phyloP scores from a whole-genome alignment of 352 stramenopile genomes.

The Pythium sukuiense region DNA sequence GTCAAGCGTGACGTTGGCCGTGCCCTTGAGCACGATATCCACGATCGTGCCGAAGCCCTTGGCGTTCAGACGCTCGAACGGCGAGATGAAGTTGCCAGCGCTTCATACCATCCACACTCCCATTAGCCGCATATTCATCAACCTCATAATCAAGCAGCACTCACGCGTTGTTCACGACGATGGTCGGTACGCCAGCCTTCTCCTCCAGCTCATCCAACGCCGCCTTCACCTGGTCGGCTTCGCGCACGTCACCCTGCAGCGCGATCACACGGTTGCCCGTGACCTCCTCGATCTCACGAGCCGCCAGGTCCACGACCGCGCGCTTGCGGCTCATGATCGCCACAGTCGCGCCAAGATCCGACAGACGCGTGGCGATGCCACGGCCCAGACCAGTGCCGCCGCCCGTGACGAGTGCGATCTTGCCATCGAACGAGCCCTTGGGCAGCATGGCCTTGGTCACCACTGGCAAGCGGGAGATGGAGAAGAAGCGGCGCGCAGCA shows the following conservation, averaged over 20 bases:
- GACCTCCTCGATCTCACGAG: conserved; percentile 71
- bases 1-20: conserved; percentile 82
- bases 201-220: conserved; percentile 82
- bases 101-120: conserved; percentile 33
- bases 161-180: conserved; percentile 80
- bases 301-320: conserved; percentile 85
- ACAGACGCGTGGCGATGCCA: conserved; percentile 92
- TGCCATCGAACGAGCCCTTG: conserved; percentile 60
- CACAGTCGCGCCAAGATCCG: conserved; percentile 91
- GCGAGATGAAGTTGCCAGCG: conserved; percentile 95
- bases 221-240: conserved; percentile 83
- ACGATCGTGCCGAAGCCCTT: conserved; percentile 97
- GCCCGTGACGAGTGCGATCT: conserved; percentile 94
- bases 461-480: conserved; percentile 27
- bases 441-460: conserved; percentile 70
- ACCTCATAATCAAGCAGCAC: conserved; percentile 20
- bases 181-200: conserved; percentile 58
- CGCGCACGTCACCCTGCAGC: conserved; percentile 87
- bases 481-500: conserved; percentile 17
- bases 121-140: conserved; percentile 15
- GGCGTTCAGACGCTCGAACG: conserved; percentile 88
- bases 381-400: conserved; percentile 94
- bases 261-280: conserved; percentile 65
- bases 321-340: conserved; percentile 95
- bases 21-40: conserved; percentile 93